These are phyloP conservation scores for Hondaea fermentalgiana DNA, from an alignment of 108 stramenopile species.

Conservation along the genomic window DNA sequence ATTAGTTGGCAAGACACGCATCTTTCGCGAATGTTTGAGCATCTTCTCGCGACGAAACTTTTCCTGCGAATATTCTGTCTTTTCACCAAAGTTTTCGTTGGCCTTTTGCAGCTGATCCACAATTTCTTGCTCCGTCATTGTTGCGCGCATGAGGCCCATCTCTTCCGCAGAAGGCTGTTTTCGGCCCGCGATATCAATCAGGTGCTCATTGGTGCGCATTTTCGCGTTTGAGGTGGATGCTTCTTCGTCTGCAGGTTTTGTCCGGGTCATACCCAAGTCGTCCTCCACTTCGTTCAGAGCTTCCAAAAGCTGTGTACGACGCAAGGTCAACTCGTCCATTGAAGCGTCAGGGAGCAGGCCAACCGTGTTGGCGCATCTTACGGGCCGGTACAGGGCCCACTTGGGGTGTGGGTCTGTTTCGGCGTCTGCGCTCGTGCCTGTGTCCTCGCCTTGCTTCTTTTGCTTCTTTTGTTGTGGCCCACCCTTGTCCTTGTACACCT, in stretches of 20 bases:
- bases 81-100: slow-evolving; percentile 63
- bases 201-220: not conserved
- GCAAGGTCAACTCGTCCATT: not conserved
- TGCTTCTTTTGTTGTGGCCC: not conserved
- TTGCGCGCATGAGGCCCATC: not conserved
- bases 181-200: not conserved
- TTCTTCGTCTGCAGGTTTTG: not conserved
- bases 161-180: not conserved
- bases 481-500: not conserved
- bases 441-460: not conserved
- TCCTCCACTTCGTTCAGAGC: not conserved
- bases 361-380: not conserved
- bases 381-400: not conserved
- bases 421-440: not conserved
- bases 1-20: slow-evolving; percentile 65
- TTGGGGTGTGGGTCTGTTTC: not conserved
- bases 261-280: not conserved
- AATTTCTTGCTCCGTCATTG: slow-evolving; percentile 39
- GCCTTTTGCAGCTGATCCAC: slow-evolving; percentile 64
- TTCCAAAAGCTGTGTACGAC: not conserved
- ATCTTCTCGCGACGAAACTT: slow-evolving; percentile 72
- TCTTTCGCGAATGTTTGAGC: slow-evolving; percentile 64
- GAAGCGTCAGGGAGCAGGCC: not conserved
- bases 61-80: slow-evolving; percentile 71
- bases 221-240: not conserved